Evolutionary conservation across 1,284 basidiomycete genomes (phyloP).

Genomic region (Porphyrellus sp.): DNA sequence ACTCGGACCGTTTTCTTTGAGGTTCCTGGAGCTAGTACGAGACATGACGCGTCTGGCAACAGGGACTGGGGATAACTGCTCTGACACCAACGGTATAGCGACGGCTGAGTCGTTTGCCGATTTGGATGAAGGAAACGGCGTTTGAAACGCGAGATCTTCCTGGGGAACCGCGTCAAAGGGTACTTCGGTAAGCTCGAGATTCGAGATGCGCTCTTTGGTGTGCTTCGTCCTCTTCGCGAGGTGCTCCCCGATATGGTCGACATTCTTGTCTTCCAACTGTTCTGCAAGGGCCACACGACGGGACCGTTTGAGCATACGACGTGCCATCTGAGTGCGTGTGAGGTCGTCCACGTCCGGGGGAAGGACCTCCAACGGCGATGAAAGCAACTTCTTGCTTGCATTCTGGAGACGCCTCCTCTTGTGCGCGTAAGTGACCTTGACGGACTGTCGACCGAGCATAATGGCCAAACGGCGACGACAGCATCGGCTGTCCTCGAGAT

Average conservation of each 20-base stretch:
- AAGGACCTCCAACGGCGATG: slow-evolving; percentile 41
- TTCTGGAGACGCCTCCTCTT: slow-evolving; percentile 21
- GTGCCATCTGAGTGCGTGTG: slow-evolving; percentile 42
- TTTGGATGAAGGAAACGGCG: slow-evolving; percentile 21
- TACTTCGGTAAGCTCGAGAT: neutral
- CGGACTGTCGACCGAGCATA: slow-evolving; percentile 18
- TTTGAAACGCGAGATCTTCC: slow-evolving; percentile 17
- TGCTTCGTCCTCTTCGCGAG: slow-evolving; percentile 26
- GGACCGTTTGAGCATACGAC: slow-evolving; percentile 49
- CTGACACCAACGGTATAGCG: slow-evolving; percentile 13
- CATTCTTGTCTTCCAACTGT: slow-evolving; percentile 20
- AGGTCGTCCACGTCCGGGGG: slow-evolving; percentile 37
- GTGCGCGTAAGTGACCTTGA: slow-evolving; percentile 34
- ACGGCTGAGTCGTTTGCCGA: slow-evolving; percentile 5
- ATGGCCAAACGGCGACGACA: neutral
- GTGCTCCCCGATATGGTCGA: slow-evolving; percentile 15
- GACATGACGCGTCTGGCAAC: slow-evolving; percentile 43
- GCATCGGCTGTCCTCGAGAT: neutral
- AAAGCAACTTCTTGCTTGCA: slow-evolving; percentile 18
- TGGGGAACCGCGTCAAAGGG: neutral
- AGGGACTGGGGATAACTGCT: slow-evolving; percentile 43
- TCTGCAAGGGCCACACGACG: slow-evolving; percentile 33
- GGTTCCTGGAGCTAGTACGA: slow-evolving; percentile 43
- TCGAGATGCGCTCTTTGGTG: slow-evolving; percentile 7
- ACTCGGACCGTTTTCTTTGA: slow-evolving; percentile 44